Conservation (phyloP, 106 monocot species). For the Dioscorea zingiberensis region DNA sequence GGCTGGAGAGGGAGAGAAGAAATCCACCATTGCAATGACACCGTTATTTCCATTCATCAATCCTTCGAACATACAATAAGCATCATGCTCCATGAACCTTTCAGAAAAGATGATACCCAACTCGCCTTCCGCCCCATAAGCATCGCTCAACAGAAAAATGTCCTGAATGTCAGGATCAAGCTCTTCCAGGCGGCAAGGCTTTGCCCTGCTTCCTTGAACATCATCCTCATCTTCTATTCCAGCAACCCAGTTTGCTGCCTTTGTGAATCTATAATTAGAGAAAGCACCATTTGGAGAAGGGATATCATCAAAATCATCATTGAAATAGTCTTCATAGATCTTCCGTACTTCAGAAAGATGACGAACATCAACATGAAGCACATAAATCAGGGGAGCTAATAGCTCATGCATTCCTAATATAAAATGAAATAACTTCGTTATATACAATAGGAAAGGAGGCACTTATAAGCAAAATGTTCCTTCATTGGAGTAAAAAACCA, state of each 20-base stretch:
- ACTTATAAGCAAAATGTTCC: too few relatives aligned
- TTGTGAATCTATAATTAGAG: constrained; percentile 35
- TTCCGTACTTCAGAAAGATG: constrained; percentile 51
- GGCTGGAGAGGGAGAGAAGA: constrained; percentile 40
- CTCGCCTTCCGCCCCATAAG: constrained; percentile 85
- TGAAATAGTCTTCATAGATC: constrained; percentile 59
- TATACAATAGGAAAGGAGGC: too few relatives aligned
- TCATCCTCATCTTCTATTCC: background rate
- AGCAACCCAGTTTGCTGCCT: constrained; percentile 18
- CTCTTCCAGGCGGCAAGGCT: constrained; percentile 29
- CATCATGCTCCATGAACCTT: constrained; percentile 84
- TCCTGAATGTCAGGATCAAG: constrained; percentile 61
- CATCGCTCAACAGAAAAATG: constrained; percentile 58
- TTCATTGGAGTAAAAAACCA: too few relatives aligned
- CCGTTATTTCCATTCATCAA: constrained; percentile 64
- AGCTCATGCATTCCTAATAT: constrained; percentile 92
- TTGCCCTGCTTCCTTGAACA: constrained; percentile 10
- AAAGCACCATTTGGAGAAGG: constrained; percentile 33
- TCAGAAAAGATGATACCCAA: constrained; percentile 73
- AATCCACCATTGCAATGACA: constrained; percentile 64
- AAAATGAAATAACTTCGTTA: background rate
- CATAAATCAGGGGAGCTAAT: constrained; percentile 89
- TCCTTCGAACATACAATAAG: constrained; percentile 69
- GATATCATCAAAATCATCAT: constrained; percentile 63
- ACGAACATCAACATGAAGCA: constrained; percentile 75